Evolutionary conservation across 2,329 filamentous ascomycete genomes (phyloP), one percentile per base, ranked within the genome.

Genomic region (Camillea tinctor): DNA sequence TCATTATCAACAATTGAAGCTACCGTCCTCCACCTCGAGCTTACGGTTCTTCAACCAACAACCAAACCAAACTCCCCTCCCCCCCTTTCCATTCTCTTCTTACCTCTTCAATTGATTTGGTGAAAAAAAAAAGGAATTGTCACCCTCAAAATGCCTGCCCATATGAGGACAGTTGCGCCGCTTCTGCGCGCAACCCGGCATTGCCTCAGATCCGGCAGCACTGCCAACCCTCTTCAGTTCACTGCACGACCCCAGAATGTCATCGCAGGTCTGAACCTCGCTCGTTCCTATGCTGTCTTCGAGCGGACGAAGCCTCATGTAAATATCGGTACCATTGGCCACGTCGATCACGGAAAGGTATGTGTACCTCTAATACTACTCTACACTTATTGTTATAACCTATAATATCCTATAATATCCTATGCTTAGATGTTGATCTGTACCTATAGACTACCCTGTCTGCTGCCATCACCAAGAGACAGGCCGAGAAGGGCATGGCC

Each of bases 271-370:
- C 80, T 89, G 72, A 88, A 87, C 78, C 79, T 88, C 72, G 83
- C 84, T 74, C 82, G 87, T 69, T 82, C 81, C 74, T 89, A 89
- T 70, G 87, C 87, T 63, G 82, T 84, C 60, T 99, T 90, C 76
- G 88, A 96, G 85, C 88, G 95, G 75, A 88, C 84, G 75, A 99
- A 99, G 86, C 95, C 95, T 61, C 95, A 99, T 78, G 94, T 99
- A 68, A 99, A 99, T 82, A 95, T 99, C 74, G 95, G 95, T 91
- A 99, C 95, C 71, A 99, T 99, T 81, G 95, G 95, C 72, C 95
- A 99, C 84, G 95, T 99, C 80, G 95, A 99, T 87, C 94, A 99
- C 82, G 94, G 94, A 83, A 99, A 99, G 91, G 93, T 96, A 81
- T 67, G 74, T 13, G n/a, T n/a, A n/a, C n/a, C n/a, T n/a, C n/a